Base-by-base conservation (phyloP, 441 rosid genomes). In the Populus hybrid region DNA sequence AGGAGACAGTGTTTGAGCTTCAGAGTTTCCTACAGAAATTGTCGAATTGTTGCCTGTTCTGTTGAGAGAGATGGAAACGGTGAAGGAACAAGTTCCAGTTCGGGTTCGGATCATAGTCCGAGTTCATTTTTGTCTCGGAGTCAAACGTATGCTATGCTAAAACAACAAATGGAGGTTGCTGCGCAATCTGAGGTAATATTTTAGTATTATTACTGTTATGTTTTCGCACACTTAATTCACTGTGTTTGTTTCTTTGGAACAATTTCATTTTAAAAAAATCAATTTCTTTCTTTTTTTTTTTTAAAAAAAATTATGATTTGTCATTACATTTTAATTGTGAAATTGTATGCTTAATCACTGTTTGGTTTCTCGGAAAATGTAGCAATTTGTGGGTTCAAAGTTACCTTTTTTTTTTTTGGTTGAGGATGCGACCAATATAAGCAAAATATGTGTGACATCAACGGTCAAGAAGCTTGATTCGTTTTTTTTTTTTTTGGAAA, bases 121-220 rank as follows among this genome's bases (percentile, higher is more conserved):
- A 67, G 82, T 54, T 85, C 90, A 14, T 84, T 86, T 70, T 73
- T 82, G n/a, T 73, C 86, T 8, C 83, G 89, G 81, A 86, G 85
- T 63, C 90, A 87, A 81, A 84, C 89, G 59, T 89, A 89, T 73
- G 95, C 92, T 24, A 70, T 84, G 67, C 75, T 91, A 77, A 89
- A 86, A 87, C 93, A 89, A 79, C 90, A 86, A 74, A 84, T 91
- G 90, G 90, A 87, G 79, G 86, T 84, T 21, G 95, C 95, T 26
- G 90, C 95, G 61, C 87, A 88, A 83, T 83, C 91, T 20, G 91
- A 91, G 91, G 95, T 73, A 16, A 28, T 14, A 3, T 65, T 32
- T 5, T 10, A 21, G 1, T 63, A 73, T 34, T 46, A 4, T 40
- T 28, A 28, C 2, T 12, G 26, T 30, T 65, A 10, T 23, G 30